Evolutionary conservation across 2,329 filamentous ascomycete species (phyloP).

Genomic region (Trichophyton verrucosum): DNA sequence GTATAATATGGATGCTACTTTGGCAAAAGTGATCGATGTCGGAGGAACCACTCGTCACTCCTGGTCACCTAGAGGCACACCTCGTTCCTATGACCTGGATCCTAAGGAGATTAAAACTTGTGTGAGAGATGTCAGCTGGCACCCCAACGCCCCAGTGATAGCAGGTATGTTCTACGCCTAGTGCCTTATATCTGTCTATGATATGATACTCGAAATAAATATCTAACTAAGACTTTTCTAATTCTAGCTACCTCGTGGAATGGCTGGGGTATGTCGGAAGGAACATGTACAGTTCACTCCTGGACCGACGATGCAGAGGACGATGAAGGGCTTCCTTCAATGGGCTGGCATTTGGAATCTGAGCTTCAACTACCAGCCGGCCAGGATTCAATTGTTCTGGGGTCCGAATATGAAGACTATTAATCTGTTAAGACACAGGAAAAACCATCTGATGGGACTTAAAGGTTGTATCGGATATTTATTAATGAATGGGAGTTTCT

Average conservation of each 20-base stretch:
- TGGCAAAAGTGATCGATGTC: slow-evolving; percentile 68
- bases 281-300: slow-evolving; percentile 65
- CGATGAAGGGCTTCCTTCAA: slow-evolving; percentile 10
- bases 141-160: slow-evolving; percentile 69
- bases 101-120: slow-evolving; percentile 48
- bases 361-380: slow-evolving; percentile 4
- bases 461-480: neutral
- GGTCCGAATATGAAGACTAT: neutral
- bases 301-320: slow-evolving; percentile 49
- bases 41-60: slow-evolving; percentile 53
- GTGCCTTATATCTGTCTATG: neutral
- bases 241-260: slow-evolving; percentile 66
- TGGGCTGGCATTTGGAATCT: slow-evolving; percentile 11
- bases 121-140: slow-evolving; percentile 82
- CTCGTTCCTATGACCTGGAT: neutral
- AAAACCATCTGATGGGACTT: neutral
- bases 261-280: slow-evolving; percentile 57
- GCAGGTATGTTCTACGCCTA: slow-evolving; percentile 41
- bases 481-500: neutral
- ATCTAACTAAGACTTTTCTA: slow-evolving; percentile 32
- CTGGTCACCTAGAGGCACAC: slow-evolving; percentile 38
- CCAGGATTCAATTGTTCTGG: neutral
- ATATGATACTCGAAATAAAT: neutral
- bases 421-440: neutral
- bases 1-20: slow-evolving; percentile 84